Conservation (phyloP, 805 yeast genomes). For the Candida endomychidarum region DNA sequence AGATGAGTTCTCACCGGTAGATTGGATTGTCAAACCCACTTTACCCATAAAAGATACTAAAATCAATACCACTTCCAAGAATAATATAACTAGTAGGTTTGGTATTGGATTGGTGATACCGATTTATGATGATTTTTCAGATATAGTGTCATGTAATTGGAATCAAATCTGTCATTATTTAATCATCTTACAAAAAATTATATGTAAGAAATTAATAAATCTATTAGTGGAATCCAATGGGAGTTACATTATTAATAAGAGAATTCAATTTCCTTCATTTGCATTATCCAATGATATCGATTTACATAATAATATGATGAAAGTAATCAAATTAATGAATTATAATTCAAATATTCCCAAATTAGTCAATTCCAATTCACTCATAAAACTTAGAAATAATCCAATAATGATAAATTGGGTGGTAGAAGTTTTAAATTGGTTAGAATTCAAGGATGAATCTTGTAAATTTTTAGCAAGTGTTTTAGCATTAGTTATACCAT, state of each 20-base stretch:
- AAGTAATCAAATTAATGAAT: conserved; percentile 37
- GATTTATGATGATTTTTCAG: conserved; percentile 33
- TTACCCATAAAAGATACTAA: conserved; percentile 28
- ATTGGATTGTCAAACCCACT: conserved; percentile 47
- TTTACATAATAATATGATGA: conserved; percentile 35
- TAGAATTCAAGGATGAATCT: conserved; percentile 49
- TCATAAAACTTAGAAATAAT: conserved; percentile 35
- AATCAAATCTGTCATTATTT: conserved; percentile 42
- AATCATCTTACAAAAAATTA: conserved; percentile 37
- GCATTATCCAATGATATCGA: conserved; percentile 46
- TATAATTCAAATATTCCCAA: conserved; percentile 47
- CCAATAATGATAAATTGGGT: conserved; percentile 51
- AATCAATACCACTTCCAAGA: conserved; percentile 14
- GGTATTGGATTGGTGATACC: conserved; percentile 52
- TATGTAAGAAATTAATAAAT: conserved; percentile 36
- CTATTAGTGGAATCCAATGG: conserved; percentile 17
- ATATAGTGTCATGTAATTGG: conserved; percentile 51
- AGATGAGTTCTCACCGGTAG: conserved; percentile 8
- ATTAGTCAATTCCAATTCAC: conserved; percentile 39
- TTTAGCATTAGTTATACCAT: conserved; percentile 45
- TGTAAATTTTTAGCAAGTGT: conserved; percentile 48
- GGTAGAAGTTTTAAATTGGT: conserved; percentile 51
- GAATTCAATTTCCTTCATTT: conserved; percentile 38
- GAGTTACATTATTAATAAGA: conserved; percentile 24
- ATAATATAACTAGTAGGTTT: conserved; percentile 36